These are phyloP conservation scores for Ogataea hybrid DNA, from an alignment of 1,139 yeast genomes.

Conservation along the genomic window DNA sequence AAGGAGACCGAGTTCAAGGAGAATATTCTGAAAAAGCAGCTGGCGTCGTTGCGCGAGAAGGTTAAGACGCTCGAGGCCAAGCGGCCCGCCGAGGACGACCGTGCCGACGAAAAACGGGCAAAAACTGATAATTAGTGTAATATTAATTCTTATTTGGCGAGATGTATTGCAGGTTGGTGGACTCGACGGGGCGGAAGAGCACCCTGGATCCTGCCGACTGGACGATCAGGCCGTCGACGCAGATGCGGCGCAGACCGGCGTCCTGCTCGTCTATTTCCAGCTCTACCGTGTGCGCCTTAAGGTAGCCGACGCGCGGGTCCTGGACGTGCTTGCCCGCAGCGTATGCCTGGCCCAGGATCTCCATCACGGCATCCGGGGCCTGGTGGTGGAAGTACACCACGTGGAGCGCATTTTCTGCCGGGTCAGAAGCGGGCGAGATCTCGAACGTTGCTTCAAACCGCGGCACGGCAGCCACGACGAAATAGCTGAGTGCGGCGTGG, in stretches of 20 bases:
- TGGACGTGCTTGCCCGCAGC: conserved; percentile 52
- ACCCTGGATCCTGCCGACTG: conserved; percentile 13
- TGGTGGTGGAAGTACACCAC: conserved; percentile 52
- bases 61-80: conserved; percentile 21
- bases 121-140: conserved; percentile 13
- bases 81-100: conserved; percentile 18
- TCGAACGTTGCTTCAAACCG: conserved; percentile 65
- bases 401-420: conserved; percentile 50
- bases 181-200: not conserved
- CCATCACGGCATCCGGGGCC: conserved; percentile 41
- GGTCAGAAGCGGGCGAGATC: conserved; percentile 69
- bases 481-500: conserved; percentile 58
- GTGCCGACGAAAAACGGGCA: conserved; percentile 24
- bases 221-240: conserved; percentile 49
- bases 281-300: conserved; percentile 32
- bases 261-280: conserved; percentile 31
- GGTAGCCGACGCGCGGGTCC: conserved; percentile 45
- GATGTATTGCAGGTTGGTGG: not conserved
- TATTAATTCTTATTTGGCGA: conserved; percentile 4
- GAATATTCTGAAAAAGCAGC: conserved; percentile 27
- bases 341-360: conserved; percentile 60
- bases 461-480: conserved; percentile 60
- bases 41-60: conserved; percentile 24
- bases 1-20: conserved; percentile 32
- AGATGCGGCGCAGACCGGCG: conserved; percentile 40